Evolutionary conservation across 75 land plant genomes (phyloP).

Genomic region (Picea glauca): DNA sequence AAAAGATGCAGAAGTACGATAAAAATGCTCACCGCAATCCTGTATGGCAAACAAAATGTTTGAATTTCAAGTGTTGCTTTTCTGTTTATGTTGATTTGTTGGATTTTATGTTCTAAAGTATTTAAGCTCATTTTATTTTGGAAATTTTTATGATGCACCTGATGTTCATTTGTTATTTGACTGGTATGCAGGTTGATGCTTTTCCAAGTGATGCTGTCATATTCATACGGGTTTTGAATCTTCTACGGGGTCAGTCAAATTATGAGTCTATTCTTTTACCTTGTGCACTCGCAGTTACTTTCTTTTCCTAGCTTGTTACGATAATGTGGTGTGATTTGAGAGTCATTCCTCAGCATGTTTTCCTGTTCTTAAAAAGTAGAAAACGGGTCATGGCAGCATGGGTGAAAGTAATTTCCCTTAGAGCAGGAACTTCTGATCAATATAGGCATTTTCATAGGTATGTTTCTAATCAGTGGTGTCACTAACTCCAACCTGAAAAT

Average conservation of each 20-base stretch:
- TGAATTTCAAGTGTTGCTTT: neutral
- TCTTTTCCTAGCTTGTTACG: neutral
- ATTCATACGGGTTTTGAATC: constrained; percentile 80
- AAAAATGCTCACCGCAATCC: constrained; percentile 74
- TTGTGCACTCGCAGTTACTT: neutral
- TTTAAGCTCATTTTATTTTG: too few relatives aligned
- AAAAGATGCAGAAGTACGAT: constrained; percentile 61
- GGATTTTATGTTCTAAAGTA: neutral
- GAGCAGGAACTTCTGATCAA: neutral
- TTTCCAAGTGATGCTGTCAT: constrained; percentile 94
- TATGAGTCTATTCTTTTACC: neutral
- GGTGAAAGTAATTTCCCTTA: neutral
- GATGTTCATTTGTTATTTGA: neutral
- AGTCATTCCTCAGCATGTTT: neutral
- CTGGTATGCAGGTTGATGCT: constrained; percentile 74
- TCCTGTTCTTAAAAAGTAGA: neutral
- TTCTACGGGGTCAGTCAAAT: constrained; percentile 75
- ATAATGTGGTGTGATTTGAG: neutral
- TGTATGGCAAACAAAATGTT: constrained; percentile 39
- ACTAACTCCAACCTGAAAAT: neutral
- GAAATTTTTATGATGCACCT: neutral
- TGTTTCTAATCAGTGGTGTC: neutral
- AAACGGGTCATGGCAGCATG: neutral
- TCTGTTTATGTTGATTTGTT: neutral
- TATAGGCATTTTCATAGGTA: neutral